phyloP scores from a whole-genome alignment of 1,284 basidiomycete genomes.

The Lentinus polychrous region DNA sequence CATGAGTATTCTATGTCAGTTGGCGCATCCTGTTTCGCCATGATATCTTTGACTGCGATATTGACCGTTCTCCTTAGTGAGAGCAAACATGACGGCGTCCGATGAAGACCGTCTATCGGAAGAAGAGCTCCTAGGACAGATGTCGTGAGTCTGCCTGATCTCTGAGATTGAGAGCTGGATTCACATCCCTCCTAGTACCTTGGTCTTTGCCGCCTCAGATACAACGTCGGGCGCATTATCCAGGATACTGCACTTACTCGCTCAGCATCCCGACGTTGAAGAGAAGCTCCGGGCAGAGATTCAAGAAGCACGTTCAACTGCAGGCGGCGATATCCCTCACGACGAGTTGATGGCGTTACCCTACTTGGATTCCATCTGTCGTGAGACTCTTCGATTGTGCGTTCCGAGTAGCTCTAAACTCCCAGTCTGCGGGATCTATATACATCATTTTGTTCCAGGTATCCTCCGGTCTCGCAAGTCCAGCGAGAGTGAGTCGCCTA shows the following conservation, averaged over 20 bases:
- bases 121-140: conserved; percentile 25
- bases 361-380: conserved; percentile 9
- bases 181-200: conserved; percentile 9
- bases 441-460: not conserved
- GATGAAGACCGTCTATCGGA: conserved; percentile 24
- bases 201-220: conserved; percentile 15
- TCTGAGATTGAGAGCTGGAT: not conserved
- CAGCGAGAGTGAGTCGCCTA: not conserved
- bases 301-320: not conserved
- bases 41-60: not conserved
- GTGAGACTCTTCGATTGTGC: conserved; percentile 17
- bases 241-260: conserved; percentile 6
- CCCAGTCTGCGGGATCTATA: not conserved
- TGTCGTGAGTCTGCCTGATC: conserved; percentile 19
- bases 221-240: conserved; percentile 9
- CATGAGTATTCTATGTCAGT: conserved; percentile 37
- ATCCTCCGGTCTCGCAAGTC: not conserved
- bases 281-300: conserved; percentile 5
- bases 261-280: conserved; percentile 3
- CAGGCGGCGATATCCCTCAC: conserved; percentile 4
- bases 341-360: conserved; percentile 10
- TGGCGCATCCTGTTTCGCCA: not conserved
- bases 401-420: conserved; percentile 2
- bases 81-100: conserved; percentile 20
- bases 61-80: conserved; percentile 15